These are phyloP conservation scores for Rhododendron vialii DNA, from an alignment of 148 eudicot species.

Conservation along the genomic window DNA sequence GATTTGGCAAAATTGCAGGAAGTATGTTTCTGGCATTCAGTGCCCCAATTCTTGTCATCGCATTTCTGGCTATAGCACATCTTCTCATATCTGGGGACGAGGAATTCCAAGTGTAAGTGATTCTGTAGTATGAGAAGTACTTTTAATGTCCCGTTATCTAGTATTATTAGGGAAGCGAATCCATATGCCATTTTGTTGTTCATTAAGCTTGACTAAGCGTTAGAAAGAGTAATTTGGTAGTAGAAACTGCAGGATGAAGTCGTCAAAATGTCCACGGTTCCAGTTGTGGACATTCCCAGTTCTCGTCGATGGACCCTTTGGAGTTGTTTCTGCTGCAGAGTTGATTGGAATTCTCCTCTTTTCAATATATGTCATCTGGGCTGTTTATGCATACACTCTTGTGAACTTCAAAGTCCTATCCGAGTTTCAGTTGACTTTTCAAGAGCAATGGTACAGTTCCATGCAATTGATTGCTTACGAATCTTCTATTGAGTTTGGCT, in stretches of 20 bases:
- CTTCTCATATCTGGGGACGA: constrained; percentile 50
- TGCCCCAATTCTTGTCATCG: constrained; percentile 59
- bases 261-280: constrained; percentile 37
- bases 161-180: neutral
- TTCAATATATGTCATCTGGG: constrained; percentile 52
- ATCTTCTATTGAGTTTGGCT: neutral
- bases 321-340: constrained; percentile 84
- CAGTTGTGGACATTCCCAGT: constrained; percentile 88
- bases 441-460: constrained; percentile 28
- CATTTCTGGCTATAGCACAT: constrained; percentile 56
- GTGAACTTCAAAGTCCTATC: constrained; percentile 27
- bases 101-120: constrained; percentile 55
- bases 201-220: neutral
- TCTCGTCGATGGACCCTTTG: constrained; percentile 79
- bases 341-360: constrained; percentile 61
- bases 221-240: neutral
- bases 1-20: constrained; percentile 41
- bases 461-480: neutral
- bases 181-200: neutral
- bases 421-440: constrained; percentile 22
- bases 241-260: constrained; percentile 42
- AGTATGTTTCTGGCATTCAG: constrained; percentile 48
- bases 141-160: neutral
- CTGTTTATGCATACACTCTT: constrained; percentile 29
- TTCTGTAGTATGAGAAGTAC: neutral